These are phyloP conservation scores for Candida albicans DNA, from an alignment of 1,139 yeast species.

Conservation along the genomic window DNA sequence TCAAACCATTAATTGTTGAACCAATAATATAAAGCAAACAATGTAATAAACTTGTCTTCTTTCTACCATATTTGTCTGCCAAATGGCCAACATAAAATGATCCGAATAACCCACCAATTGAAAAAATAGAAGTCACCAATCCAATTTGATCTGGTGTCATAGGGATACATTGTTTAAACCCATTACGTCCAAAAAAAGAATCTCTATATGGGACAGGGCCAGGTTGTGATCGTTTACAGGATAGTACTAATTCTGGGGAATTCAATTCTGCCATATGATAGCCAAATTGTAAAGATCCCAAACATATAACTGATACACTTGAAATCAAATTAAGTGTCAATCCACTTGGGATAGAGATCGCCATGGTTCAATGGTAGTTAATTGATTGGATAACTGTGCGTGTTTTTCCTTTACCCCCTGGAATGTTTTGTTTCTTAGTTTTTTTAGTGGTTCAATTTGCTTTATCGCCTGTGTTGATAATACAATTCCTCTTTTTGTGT, in stretches of 20 bases:
- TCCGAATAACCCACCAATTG: slow-evolving; percentile 84
- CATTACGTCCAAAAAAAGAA: slow-evolving; percentile 41
- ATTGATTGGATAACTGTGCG: neutral
- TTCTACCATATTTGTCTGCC: slow-evolving; percentile 72
- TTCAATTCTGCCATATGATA: slow-evolving; percentile 53
- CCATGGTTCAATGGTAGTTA: neutral
- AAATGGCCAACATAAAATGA: slow-evolving; percentile 70
- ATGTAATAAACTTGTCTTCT: slow-evolving; percentile 55
- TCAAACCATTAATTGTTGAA: slow-evolving; percentile 57
- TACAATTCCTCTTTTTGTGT: too few relatives aligned
- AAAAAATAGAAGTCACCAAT: slow-evolving; percentile 76
- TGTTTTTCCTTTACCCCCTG: neutral
- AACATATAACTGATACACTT: slow-evolving; percentile 38
- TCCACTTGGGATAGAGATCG: slow-evolving; percentile 6
- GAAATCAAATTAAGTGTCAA: slow-evolving; percentile 28
- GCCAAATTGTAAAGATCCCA: slow-evolving; percentile 50
- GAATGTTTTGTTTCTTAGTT: too few relatives aligned
- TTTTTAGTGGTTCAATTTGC: too few relatives aligned
- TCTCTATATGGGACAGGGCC: slow-evolving; percentile 30
- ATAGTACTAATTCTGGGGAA: slow-evolving; percentile 43
- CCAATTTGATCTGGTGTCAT: slow-evolving; percentile 70
- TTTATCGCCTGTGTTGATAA: too few relatives aligned
- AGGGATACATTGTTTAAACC: slow-evolving; percentile 51
- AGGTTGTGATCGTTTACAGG: slow-evolving; percentile 37
- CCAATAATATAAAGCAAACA: slow-evolving; percentile 64